These are phyloP conservation scores for Dalbergia oliveri DNA, from an alignment of 306 rosid species.

Conservation along the genomic window DNA sequence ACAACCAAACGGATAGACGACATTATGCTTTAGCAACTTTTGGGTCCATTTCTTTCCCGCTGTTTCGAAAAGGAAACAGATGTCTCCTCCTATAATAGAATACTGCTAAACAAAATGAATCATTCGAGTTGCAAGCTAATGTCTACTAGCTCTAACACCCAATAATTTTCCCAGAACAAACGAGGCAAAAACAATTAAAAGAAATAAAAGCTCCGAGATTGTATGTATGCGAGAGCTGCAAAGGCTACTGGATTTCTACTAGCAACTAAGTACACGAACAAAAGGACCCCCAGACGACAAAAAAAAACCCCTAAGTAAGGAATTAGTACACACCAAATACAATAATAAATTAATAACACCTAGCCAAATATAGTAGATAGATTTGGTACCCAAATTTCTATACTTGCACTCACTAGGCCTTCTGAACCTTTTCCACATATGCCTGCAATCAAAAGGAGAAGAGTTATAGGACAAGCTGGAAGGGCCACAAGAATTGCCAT, in stretches of 20 bases:
- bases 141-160: conserved; percentile 1
- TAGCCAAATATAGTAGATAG: conserved; percentile 9
- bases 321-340: conserved; percentile 38
- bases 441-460: conserved; percentile 64
- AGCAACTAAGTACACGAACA: conserved; percentile 42
- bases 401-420: conserved; percentile 53
- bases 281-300: conserved; percentile 6
- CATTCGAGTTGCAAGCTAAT: conserved; percentile 9
- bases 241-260: conserved; percentile 23
- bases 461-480: conserved; percentile 14
- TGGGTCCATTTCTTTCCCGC: too few species aligned
- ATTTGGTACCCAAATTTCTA: conserved; percentile 33
- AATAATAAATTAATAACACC: not conserved
- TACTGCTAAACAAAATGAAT: conserved; percentile 2
- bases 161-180: conserved; percentile 17
- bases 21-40: too few species aligned
- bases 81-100: too few species aligned
- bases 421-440: conserved; percentile 74
- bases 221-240: conserved; percentile 36
- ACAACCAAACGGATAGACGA: too few species aligned
- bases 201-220: conserved; percentile 16
- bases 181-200: not conserved
- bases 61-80: too few species aligned
- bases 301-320: conserved; percentile 23
- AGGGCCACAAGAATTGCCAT: conserved; percentile 12